These are phyloP conservation scores for Acorus gramineus DNA, from an alignment of 106 monocot species.

Conservation along the genomic window DNA sequence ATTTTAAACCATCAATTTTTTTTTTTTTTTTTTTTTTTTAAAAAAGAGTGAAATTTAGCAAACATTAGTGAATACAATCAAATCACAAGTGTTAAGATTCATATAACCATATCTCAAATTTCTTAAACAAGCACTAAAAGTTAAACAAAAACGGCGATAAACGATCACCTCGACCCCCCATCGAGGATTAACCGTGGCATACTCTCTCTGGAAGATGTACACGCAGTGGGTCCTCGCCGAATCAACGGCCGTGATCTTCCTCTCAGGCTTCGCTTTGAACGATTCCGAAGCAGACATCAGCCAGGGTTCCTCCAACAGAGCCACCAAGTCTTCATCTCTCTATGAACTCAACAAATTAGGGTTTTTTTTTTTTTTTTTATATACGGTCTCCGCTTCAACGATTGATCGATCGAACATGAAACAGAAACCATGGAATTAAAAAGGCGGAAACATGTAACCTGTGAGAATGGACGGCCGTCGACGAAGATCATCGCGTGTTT, in stretches of 20 bases:
- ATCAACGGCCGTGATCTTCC: slow-evolving; percentile 23
- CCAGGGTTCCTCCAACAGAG: slow-evolving; percentile 45
- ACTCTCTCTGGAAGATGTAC: slow-evolving; percentile 86
- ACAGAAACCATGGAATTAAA: neutral
- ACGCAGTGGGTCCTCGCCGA: slow-evolving; percentile 28
- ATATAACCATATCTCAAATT: too few species aligned
- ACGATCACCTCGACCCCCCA: slow-evolving; percentile 47
- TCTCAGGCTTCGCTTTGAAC: slow-evolving; percentile 42
- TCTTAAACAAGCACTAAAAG: too few species aligned
- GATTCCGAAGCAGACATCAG: slow-evolving; percentile 38
- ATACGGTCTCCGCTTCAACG: too few species aligned
- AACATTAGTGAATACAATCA: too few species aligned
- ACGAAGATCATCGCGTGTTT: slow-evolving; percentile 26
- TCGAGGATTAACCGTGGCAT: slow-evolving; percentile 66
- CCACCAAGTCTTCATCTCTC: slow-evolving; percentile 27
- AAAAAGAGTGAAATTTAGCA: too few species aligned
- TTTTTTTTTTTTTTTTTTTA: too few species aligned
- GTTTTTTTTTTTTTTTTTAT: too few species aligned
- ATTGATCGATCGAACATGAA: too few species aligned
- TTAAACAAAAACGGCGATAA: too few species aligned
- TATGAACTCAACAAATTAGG: neutral
- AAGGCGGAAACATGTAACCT: neutral
- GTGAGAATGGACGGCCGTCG: slow-evolving; percentile 18
- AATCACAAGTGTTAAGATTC: too few species aligned
- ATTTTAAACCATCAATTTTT: too few species aligned